Evolutionary conservation across 106 monocot species (phyloP), one percentile per base, ranked within the genome.

Genomic region (Amphibolis antarctica): DNA sequence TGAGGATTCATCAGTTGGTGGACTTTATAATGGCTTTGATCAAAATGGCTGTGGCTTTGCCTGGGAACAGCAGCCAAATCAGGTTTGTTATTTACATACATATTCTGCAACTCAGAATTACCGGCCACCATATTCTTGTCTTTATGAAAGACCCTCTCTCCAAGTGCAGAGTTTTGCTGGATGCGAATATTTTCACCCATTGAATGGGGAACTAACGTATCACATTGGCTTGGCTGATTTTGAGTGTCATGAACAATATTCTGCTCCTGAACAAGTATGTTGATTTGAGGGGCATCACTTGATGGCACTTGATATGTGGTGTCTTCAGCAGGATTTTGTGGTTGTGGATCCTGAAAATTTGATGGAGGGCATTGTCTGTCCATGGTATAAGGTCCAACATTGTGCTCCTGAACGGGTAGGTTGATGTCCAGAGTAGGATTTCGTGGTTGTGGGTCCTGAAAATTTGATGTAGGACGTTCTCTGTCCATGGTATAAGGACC

Each of bases 41-140:
- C 56, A 57, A 17, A 65, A 12, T 42, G 68, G 10, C 46, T 58
- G 55, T 54, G 25, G 29, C 10, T 66, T 43, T 72, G 63, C 52
- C 46, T 66, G 20, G 54, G 54, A 54, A 50, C 14, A 3, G 9
- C 3, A 14, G 11, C 14, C 30, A 59, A 59, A 4, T 25, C 43
- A 61, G 42, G 31, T n/a, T 42, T 11, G 28, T 19, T 12, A 28
- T 5, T 31, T 28, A 15, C 28, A 51, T 18, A 66, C 0, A 27
- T 9, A 15, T 28, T 52, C 18, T 28, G 65, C 14, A 27, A 66
- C 19, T n/a, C n/a, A 29, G 52, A 50, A 51, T 18, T 66, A 25
- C 19, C 31, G 4, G 31, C 36, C 36, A 36, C 1, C 44, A 44
- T 20, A 43, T 15, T 21, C 36, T 21, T 42, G 4, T 52, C 54